phyloP scores from a whole-genome alignment of 2,329 filamentous ascomycete genomes.

The Colletotrichum trifolii region DNA sequence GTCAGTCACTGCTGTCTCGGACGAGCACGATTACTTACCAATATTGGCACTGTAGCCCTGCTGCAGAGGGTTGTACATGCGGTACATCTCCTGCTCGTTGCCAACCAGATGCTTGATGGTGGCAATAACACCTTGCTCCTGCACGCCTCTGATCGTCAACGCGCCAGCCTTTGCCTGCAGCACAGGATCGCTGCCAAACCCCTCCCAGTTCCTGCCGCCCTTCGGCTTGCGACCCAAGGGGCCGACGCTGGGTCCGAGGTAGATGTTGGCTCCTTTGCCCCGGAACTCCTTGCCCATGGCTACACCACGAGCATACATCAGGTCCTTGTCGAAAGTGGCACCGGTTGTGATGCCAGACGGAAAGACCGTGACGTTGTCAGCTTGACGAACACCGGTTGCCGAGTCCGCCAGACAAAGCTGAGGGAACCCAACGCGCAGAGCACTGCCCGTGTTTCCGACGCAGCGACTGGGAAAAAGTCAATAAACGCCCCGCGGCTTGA shows the following conservation, averaged over 20 bases:
- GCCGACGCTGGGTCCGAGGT: conserved; percentile 77
- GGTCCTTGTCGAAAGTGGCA: conserved; percentile 78
- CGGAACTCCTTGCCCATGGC: conserved; percentile 78
- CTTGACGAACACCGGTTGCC: conserved; percentile 76
- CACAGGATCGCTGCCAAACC: conserved; percentile 76
- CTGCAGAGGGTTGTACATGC: conserved; percentile 65
- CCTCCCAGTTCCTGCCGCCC: conserved; percentile 81
- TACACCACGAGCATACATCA: conserved; percentile 75
- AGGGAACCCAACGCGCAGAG: conserved; percentile 75
- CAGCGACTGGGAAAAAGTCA: conserved; percentile 60
- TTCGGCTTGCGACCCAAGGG: conserved; percentile 78
- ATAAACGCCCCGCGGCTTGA: background rate
- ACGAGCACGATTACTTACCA: conserved; percentile 57
- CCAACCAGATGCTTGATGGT: conserved; percentile 67
- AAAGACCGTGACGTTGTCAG: conserved; percentile 81
- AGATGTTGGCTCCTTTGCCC: conserved; percentile 78
- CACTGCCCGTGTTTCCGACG: conserved; percentile 81
- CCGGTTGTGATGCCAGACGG: conserved; percentile 82
- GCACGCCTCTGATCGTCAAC: conserved; percentile 80
- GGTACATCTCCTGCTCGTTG: conserved; percentile 73
- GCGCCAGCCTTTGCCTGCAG: conserved; percentile 82
- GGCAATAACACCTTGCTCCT: conserved; percentile 67
- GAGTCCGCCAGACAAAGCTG: conserved; percentile 79
- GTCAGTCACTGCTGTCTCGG: conserved; percentile 30
- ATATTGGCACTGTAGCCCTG: conserved; percentile 77